Conservation (phyloP, 2,329 filamentous ascomycete genomes). For the Lecanicillium sp. region DNA sequence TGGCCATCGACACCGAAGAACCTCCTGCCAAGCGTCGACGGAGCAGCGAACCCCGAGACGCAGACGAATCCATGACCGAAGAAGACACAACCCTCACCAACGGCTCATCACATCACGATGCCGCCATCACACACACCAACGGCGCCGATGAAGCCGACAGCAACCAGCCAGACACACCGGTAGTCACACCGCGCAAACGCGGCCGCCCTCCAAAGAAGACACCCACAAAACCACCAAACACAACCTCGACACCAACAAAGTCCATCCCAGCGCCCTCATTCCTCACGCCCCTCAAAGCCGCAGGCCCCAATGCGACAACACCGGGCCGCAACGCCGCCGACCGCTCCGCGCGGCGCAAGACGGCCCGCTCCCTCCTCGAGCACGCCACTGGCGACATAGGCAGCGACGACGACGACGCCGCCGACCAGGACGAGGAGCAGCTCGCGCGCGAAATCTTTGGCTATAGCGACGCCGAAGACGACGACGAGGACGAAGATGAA, state of each 20-base stretch:
- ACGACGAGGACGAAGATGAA: conserved; percentile 14
- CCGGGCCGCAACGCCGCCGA: conserved; percentile 67
- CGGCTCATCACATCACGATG: not conserved
- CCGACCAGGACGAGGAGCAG: conserved; percentile 63
- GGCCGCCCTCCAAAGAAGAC: conserved; percentile 22
- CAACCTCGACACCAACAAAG: conserved; percentile 27
- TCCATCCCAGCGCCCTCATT: conserved; percentile 23
- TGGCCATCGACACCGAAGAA: conserved; percentile 5
- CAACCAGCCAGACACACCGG: conserved; percentile 15
- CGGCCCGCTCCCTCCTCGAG: conserved; percentile 67
- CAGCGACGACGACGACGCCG: conserved; percentile 64
- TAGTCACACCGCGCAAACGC: conserved; percentile 25
- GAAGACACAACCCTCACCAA: too few species aligned
- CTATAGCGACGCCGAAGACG: conserved; percentile 38
- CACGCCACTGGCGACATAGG: conserved; percentile 55
- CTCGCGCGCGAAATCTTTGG: conserved; percentile 63
- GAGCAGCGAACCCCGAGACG: conserved; percentile 3
- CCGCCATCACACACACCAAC: not conserved
- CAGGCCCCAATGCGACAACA: conserved; percentile 35
- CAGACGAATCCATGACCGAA: not conserved
- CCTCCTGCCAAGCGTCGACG: conserved; percentile 6
- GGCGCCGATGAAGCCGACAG: not conserved
- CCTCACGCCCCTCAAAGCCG: conserved; percentile 31
- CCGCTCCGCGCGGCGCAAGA: conserved; percentile 81
- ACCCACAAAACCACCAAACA: conserved; percentile 17